Percentiles rank a stretch among this genome's conserved stretches.
phyloP scores from a whole-genome alignment of 176 grass and related monocot genomes.

The Triticum turgidum region DNA sequence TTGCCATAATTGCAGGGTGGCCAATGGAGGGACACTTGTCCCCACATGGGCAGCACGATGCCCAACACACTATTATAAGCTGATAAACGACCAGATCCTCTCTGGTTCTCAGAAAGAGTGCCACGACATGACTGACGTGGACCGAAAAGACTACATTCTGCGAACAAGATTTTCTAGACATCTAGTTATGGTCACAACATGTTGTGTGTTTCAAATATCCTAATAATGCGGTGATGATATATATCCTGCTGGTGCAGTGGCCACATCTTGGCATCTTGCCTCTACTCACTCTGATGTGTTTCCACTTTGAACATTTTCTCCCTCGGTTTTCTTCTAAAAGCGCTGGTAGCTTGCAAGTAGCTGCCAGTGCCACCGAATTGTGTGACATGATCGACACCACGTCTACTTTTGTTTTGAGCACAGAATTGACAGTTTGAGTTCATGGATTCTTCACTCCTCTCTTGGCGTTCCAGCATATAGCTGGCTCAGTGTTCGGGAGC shows the following conservation, averaged over 20 bases:
- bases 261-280: not conserved
- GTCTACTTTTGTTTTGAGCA: not conserved
- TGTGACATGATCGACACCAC: not conserved
- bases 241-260: constrained; percentile 9
- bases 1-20: not conserved
- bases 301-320: not conserved
- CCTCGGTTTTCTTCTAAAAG: not conserved
- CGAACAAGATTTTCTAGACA: constrained; percentile 18
- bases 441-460: not conserved
- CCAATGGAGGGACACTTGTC: constrained; percentile 10
- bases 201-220: constrained; percentile 17
- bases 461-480: not conserved
- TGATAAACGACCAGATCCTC: not conserved
- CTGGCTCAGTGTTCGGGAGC: not conserved
- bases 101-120: not conserved
- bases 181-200: constrained; percentile 33
- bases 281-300: not conserved
- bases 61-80: not conserved
- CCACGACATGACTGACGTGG: constrained; percentile 2
- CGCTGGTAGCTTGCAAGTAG: not conserved
- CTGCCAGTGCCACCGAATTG: constrained; percentile 1
- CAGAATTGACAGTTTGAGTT: not conserved
- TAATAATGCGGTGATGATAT: constrained; percentile 4
- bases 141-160: constrained; percentile 27
- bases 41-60: constrained; percentile 18